Conservation (phyloP, 176 grass and related monocot species). For the Puccinellia tenuiflora region DNA sequence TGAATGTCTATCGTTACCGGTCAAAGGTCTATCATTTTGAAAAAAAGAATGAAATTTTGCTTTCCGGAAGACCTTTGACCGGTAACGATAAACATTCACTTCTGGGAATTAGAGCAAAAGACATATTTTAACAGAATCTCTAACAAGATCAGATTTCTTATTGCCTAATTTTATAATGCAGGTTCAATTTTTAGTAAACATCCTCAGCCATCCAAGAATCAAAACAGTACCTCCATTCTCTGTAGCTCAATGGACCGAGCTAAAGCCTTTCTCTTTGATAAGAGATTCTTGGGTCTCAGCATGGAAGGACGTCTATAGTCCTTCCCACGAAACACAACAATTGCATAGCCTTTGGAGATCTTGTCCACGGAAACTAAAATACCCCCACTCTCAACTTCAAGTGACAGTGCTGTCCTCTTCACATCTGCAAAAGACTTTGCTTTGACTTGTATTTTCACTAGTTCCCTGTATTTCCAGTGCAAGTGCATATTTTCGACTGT, state of each 20-base stretch:
- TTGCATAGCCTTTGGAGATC: conserved; percentile 87
- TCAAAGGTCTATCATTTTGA: neutral
- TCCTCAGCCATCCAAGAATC: neutral
- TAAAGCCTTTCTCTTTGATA: conserved; percentile 84
- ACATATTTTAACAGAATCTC: neutral
- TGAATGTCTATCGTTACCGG: neutral
- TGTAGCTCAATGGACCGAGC: conserved; percentile 87
- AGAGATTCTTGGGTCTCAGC: conserved; percentile 70
- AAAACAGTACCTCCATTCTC: conserved; percentile 61
- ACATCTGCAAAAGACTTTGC: conserved; percentile 68
- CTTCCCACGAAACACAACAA: conserved; percentile 76
- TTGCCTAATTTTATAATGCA: neutral
- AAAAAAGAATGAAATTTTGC: neutral
- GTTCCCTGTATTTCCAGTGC: conserved; percentile 97
- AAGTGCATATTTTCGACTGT: conserved; percentile 98
- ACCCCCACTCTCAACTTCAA: conserved; percentile 88
- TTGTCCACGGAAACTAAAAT: conserved; percentile 89
- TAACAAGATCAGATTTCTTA: neutral
- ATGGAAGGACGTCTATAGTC: conserved; percentile 55
- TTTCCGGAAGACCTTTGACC: neutral
- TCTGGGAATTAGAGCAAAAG: no score
- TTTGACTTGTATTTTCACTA: conserved; percentile 83
- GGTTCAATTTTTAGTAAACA: neutral
- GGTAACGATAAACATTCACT: no score
- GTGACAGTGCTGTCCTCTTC: conserved; percentile 60